These are phyloP conservation scores for Daldinia grandis DNA, from an alignment of 495 filamentous ascomycete species.

Conservation along the genomic window DNA sequence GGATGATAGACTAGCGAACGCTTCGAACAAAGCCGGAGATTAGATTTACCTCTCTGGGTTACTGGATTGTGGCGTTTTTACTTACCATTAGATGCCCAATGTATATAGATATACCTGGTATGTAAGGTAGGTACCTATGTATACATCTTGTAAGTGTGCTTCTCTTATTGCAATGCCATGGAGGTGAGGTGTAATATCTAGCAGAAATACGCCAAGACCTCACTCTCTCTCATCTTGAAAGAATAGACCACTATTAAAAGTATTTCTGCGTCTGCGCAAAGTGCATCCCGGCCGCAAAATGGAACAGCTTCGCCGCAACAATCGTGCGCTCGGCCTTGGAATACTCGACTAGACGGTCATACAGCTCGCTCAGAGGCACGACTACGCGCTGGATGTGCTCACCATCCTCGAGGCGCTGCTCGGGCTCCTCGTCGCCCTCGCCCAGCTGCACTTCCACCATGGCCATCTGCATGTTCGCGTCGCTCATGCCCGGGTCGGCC, in stretches of 20 bases:
- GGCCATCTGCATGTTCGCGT: slow-evolving; percentile 81
- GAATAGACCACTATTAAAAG: slow-evolving; percentile 10
- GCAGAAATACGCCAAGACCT: too few species aligned
- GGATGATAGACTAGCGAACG: too few species aligned
- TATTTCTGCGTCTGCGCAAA: slow-evolving; percentile 53
- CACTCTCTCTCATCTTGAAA: too few species aligned
- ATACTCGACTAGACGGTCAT: slow-evolving; percentile 57
- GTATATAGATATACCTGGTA: too few species aligned
- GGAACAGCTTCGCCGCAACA: slow-evolving; percentile 55
- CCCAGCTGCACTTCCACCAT: slow-evolving; percentile 76
- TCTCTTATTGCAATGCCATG: background rate
- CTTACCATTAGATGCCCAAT: too few species aligned
- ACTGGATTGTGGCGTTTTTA: too few species aligned
- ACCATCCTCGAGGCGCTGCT: slow-evolving; percentile 78
- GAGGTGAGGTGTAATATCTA: background rate
- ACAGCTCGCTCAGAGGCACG: slow-evolving; percentile 68
- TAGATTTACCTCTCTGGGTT: background rate
- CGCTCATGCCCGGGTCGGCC: slow-evolving; percentile 74
- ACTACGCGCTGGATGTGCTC: slow-evolving; percentile 86
- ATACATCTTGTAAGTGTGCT: background rate
- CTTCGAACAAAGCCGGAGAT: background rate
- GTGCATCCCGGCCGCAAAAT: slow-evolving; percentile 55
- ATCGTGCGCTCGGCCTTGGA: slow-evolving; percentile 48
- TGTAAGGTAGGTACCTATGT: background rate
- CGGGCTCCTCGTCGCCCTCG: slow-evolving; percentile 65